A percentile compares a stretch with the other conserved stretches of the same genome.
Conservation (phyloP, 2,329 filamentous ascomycete genomes). For the Leptographium wingfieldii region DNA sequence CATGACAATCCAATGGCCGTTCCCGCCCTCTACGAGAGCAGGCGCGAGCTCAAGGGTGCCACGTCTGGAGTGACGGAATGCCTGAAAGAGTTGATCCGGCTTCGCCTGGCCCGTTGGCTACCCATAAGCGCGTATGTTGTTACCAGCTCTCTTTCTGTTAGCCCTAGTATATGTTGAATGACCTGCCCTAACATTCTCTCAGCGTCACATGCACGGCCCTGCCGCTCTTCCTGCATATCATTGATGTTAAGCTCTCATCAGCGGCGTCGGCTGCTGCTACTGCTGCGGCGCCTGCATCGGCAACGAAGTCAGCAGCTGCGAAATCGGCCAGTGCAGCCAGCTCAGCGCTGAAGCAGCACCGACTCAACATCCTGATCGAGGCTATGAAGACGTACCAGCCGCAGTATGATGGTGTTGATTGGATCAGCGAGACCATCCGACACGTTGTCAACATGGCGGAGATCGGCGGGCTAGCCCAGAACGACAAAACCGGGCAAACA, state of each 20-base stretch:
- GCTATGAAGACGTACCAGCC: slow-evolving; percentile 14
- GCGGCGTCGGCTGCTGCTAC: background rate
- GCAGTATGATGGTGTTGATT: slow-evolving; percentile 13
- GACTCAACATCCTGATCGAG: slow-evolving; percentile 14
- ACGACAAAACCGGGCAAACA: background rate
- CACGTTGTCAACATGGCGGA: slow-evolving; percentile 11
- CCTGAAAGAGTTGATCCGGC: slow-evolving; percentile 12
- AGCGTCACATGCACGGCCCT: slow-evolving; percentile 11
- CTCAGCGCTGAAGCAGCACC: slow-evolving; percentile 27
- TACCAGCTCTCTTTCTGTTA: no score
- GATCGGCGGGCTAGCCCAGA: slow-evolving; percentile 6
- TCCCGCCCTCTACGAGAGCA: slow-evolving; percentile 8
- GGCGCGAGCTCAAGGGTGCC: slow-evolving; percentile 11
- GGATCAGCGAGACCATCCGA: slow-evolving; percentile 12
- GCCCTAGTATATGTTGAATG: background rate
- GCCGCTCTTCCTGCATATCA: slow-evolving; percentile 12
- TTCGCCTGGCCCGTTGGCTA: slow-evolving; percentile 12
- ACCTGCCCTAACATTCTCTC: background rate
- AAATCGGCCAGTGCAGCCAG: slow-evolving; percentile 11
- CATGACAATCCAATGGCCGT: background rate
- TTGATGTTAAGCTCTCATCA: slow-evolving; percentile 10
- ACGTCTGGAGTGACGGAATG: slow-evolving; percentile 11
- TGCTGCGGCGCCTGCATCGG: background rate
- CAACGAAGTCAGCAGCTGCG: background rate
- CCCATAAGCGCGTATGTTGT: slow-evolving; percentile 10